Percentiles rank a stretch among this genome's conserved stretches.
Evolutionary conservation across 2,329 filamentous ascomycete genomes (phyloP).

Genomic region (Fusarium albosuccineum): DNA sequence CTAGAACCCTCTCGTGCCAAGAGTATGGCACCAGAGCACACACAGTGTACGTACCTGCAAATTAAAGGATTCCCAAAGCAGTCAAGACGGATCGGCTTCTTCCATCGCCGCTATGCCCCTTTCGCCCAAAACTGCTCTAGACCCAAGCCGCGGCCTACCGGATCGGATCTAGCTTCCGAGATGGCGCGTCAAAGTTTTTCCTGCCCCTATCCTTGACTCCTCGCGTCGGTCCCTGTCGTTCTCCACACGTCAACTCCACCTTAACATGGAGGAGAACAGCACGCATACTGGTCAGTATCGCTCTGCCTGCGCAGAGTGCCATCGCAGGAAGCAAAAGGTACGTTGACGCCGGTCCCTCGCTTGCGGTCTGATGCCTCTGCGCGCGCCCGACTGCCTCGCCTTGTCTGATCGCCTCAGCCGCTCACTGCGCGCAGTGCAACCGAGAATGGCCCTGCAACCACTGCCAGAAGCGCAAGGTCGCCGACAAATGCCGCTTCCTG

Average conservation of each 20-base stretch:
- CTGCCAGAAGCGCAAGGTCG: conserved; percentile 55
- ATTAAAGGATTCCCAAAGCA: neutral
- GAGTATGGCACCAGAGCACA: too few species aligned
- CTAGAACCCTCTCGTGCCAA: too few species aligned
- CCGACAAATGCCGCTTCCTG: conserved; percentile 51
- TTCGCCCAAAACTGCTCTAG: conserved; percentile 3
- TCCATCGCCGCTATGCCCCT: conserved; percentile 13
- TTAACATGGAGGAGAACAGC: conserved; percentile 55
- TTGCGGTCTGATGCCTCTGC: neutral
- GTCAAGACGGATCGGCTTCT: conserved; percentile 14
- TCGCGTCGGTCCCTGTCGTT: conserved; percentile 38
- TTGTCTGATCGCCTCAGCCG: conserved; percentile 51
- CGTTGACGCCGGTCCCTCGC: conserved; percentile 7
- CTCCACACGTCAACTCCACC: conserved; percentile 44
- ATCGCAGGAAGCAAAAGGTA: conserved; percentile 56
- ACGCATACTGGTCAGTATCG: conserved; percentile 54
- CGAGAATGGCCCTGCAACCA: conserved; percentile 56
- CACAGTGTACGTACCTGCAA: neutral
- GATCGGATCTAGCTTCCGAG: conserved; percentile 11
- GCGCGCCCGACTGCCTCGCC: neutral
- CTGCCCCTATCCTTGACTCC: conserved; percentile 23
- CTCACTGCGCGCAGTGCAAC: conserved; percentile 50
- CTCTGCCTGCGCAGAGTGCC: conserved; percentile 59
- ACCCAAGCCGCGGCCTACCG: neutral
- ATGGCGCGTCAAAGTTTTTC: conserved; percentile 39